A percentile compares a stretch with the other conserved stretches of the same genome.
These are phyloP conservation scores for Microdochium bolleyi DNA, from an alignment of 2,329 filamentous ascomycete genomes.

Conservation along the genomic window DNA sequence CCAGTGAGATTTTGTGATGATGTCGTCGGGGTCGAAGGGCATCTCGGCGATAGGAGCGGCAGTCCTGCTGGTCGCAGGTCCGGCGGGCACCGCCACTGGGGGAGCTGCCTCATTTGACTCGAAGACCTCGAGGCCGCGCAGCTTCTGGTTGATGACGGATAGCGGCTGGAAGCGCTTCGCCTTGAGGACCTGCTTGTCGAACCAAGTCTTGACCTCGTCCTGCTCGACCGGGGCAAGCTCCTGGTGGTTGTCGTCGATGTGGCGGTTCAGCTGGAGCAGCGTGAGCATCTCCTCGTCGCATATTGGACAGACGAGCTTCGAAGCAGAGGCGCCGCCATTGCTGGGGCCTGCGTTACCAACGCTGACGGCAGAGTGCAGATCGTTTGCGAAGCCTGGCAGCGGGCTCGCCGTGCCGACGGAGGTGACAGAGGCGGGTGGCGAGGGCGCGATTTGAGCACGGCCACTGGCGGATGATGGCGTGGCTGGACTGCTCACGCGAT, in stretches of 20 bases:
- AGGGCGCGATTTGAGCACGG: slow-evolving; percentile 52
- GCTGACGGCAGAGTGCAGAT: slow-evolving; percentile 75
- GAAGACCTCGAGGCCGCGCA: slow-evolving; percentile 87
- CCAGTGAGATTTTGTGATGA: slow-evolving; percentile 86
- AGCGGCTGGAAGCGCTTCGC: slow-evolving; percentile 90
- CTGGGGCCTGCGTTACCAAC: slow-evolving; percentile 39
- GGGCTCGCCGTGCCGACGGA: slow-evolving; percentile 38
- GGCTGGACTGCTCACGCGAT: slow-evolving; percentile 38
- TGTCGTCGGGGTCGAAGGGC: slow-evolving; percentile 71
- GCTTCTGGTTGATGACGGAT: slow-evolving; percentile 84
- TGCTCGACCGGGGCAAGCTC: slow-evolving; percentile 83
- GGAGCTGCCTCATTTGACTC: slow-evolving; percentile 72
- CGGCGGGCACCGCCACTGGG: slow-evolving; percentile 22
- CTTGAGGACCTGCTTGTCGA: slow-evolving; percentile 88
- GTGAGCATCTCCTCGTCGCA: slow-evolving; percentile 98
- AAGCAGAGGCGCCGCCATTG: slow-evolving; percentile 48
- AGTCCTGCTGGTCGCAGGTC: slow-evolving; percentile 23
- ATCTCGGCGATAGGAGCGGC: slow-evolving; percentile 26
- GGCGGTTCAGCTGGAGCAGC: slow-evolving; percentile 80
- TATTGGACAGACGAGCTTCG: slow-evolving; percentile 85
- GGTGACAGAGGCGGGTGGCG: slow-evolving; percentile 41
- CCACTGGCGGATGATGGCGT: slow-evolving; percentile 60
- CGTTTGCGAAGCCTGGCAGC: slow-evolving; percentile 63
- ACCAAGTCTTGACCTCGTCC: slow-evolving; percentile 95
- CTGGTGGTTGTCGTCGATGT: slow-evolving; percentile 81